Percentiles rank a stretch among this genome's conserved stretches.
Conservation (phyloP, 192 early-diverging fungal genomes). For the Backusella tarrabulga region DNA sequence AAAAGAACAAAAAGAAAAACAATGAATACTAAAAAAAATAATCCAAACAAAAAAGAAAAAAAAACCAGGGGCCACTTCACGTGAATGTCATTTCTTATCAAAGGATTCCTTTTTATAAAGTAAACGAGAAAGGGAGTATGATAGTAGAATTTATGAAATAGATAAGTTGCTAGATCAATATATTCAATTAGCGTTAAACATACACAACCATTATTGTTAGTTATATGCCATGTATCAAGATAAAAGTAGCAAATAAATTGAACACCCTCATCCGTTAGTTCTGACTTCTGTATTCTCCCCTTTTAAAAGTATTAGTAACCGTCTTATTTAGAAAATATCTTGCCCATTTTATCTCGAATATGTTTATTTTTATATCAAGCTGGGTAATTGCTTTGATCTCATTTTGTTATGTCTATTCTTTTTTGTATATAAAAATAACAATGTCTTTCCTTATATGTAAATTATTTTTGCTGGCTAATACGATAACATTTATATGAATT, state of each 20-base stretch:
- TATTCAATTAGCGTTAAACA: background rate
- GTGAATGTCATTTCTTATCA: background rate
- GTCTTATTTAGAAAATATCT: background rate
- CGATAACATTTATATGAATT: background rate
- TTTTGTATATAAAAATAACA: background rate
- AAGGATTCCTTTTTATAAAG: background rate
- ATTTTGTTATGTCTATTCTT: background rate
- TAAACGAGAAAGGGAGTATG: background rate
- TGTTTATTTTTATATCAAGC: background rate
- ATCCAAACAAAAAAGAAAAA: background rate
- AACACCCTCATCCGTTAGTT: background rate
- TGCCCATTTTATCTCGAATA: background rate
- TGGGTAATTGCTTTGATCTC: background rate
- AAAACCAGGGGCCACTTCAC: background rate
- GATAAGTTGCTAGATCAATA: background rate
- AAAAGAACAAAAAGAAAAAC: background rate
- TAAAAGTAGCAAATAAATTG: background rate
- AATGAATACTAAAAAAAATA: slow-evolving; percentile 4
- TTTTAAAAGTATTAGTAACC: background rate
- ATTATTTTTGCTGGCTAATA: background rate
- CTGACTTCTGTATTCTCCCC: background rate
- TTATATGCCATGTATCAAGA: background rate
- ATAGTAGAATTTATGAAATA: background rate
- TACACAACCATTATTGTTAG: background rate
- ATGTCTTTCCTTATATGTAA: background rate